These are phyloP conservation scores for Wakefieldia striispora DNA, from an alignment of 768 basidiomycete genomes.

Conservation along the genomic window DNA sequence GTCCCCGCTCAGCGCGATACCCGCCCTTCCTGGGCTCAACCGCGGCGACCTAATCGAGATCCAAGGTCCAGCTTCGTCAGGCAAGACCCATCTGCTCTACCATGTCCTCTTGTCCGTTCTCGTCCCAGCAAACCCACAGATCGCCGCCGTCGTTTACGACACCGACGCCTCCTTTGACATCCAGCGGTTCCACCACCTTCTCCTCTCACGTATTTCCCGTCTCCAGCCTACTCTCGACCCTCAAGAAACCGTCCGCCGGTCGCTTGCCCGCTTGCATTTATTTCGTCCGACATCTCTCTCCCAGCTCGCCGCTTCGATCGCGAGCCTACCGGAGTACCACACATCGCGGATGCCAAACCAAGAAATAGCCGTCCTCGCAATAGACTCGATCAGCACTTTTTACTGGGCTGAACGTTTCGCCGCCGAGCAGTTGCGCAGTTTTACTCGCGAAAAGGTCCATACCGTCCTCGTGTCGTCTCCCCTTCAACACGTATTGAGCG, in stretches of 20 bases:
- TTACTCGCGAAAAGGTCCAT: conserved; percentile 7
- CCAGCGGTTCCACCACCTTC: conserved; percentile 49
- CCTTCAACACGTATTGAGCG: conserved; percentile 45
- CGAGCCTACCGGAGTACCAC: conserved; percentile 56
- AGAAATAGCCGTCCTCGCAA: conserved; percentile 62
- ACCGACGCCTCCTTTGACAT: conserved; percentile 66
- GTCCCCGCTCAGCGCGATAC: conserved; percentile 19
- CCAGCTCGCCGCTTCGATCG: conserved; percentile 68
- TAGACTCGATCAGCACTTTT: conserved; percentile 77
- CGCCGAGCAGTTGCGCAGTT: conserved; percentile 48
- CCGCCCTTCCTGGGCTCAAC: conserved; percentile 31
- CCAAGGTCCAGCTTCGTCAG: conserved; percentile 70
- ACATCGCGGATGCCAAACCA: conserved; percentile 43
- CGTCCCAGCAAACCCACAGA: conserved; percentile 49
- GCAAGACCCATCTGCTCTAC: conserved; percentile 79
- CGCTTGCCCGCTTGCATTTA: conserved; percentile 59
- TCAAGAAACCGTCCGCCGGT: conserved; percentile 33
- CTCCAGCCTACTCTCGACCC: conserved; percentile 19
- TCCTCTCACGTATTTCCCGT: conserved; percentile 44
- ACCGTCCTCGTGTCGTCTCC: conserved; percentile 25
- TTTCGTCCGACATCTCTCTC: conserved; percentile 66
- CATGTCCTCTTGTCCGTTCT: conserved; percentile 59
- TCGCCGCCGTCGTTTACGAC: conserved; percentile 68
- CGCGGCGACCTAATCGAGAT: conserved; percentile 72
- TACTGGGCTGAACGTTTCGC: conserved; percentile 76